A percentile compares a stretch with the other conserved stretches of the same genome.
Conservation (phyloP, 2,329 filamentous ascomycete genomes). For the Pezicula rhizophila region DNA sequence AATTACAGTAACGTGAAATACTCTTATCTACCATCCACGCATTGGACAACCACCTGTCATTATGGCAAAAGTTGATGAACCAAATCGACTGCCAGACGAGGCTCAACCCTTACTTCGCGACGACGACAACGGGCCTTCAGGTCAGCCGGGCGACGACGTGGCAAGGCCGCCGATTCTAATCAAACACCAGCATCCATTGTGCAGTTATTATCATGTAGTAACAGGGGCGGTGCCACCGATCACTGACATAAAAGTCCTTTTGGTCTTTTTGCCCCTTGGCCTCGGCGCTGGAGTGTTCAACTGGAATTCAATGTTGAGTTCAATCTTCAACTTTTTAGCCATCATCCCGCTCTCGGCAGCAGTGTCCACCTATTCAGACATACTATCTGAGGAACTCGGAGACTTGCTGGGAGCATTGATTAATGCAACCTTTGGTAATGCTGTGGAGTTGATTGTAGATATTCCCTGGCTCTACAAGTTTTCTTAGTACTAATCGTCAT, state of each 20-base stretch:
- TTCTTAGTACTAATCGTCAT: no score
- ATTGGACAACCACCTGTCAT: no score
- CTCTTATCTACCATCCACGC: no score
- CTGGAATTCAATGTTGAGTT: constrained; percentile 47
- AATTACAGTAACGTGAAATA: no score
- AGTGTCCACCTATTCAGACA: constrained; percentile 51
- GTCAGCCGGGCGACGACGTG: no score
- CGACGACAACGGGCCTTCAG: no score
- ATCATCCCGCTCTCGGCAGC: constrained; percentile 50
- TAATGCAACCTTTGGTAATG: constrained; percentile 44
- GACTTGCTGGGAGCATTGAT: constrained; percentile 51
- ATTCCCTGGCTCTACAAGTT: not conserved
- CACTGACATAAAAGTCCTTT: constrained; percentile 64
- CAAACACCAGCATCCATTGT: no score
- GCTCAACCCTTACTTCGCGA: no score
- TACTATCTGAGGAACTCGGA: constrained; percentile 47
- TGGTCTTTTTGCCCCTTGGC: constrained; percentile 72
- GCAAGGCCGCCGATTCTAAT: no score
- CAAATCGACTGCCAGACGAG: no score
- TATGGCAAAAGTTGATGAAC: no score
- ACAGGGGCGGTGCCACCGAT: constrained; percentile 27
- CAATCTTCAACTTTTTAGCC: constrained; percentile 53
- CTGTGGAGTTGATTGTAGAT: constrained; percentile 51
- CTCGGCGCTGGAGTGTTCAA: constrained; percentile 54
- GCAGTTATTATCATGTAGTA: no score